Evolutionary conservation across 441 rosid genomes (phyloP).

Genomic region (Euphorbia corollata): DNA sequence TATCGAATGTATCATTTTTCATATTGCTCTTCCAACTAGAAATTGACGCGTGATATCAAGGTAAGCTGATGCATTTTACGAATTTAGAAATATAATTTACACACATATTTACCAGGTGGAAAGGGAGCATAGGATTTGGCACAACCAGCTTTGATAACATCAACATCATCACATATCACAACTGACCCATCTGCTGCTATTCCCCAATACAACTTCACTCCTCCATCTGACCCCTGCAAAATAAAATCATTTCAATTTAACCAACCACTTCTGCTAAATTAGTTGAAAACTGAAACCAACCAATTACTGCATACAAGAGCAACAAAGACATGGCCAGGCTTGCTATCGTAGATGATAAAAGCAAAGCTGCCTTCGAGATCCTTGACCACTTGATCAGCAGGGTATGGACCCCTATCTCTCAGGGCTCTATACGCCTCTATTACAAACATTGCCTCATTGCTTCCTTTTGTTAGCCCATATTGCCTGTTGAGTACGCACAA

Average conservation of each 20-base stretch:
- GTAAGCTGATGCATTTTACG: no score
- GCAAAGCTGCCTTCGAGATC: slow-evolving; percentile 84
- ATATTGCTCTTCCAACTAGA: no score
- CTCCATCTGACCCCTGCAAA: slow-evolving; percentile 37
- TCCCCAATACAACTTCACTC: slow-evolving; percentile 72
- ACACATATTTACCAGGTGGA: slow-evolving; percentile 46
- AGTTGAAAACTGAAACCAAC: no score
- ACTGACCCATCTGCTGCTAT: slow-evolving; percentile 83
- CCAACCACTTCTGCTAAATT: no score
- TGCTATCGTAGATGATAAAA: slow-evolving; percentile 67
- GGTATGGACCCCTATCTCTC: slow-evolving; percentile 52
- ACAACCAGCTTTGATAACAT: slow-evolving; percentile 70
- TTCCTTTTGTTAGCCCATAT: slow-evolving; percentile 63
- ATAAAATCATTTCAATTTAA: no score
- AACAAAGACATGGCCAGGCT: slow-evolving; percentile 61
- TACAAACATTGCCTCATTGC: slow-evolving; percentile 70
- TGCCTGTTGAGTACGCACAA: slow-evolving; percentile 53
- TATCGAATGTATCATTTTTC: no score
- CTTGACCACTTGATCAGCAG: slow-evolving; percentile 82
- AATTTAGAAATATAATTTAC: no score
- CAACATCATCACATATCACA: slow-evolving; percentile 58
- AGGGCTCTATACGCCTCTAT: slow-evolving; percentile 81
- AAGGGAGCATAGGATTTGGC: slow-evolving; percentile 87
- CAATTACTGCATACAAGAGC: slow-evolving; percentile 29
- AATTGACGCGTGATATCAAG: no score